Conservation (phyloP, 768 basidiomycete genomes). For the Tulasnella sp. region DNA sequence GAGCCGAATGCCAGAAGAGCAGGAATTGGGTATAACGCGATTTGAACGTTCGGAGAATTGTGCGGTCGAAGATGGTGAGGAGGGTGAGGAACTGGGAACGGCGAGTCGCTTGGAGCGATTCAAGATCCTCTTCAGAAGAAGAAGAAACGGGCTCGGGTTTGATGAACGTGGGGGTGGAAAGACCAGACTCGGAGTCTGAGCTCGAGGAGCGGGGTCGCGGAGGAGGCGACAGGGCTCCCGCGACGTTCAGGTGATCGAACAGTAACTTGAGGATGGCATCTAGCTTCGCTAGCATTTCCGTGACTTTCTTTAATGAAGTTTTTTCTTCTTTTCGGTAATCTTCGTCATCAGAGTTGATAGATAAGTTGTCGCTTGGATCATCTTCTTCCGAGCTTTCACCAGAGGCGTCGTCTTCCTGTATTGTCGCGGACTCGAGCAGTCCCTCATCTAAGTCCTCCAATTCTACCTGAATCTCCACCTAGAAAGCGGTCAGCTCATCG, state of each 20-base stretch:
- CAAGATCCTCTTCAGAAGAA: slow-evolving; percentile 30
- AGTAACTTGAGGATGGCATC: slow-evolving; percentile 81
- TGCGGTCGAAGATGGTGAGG: slow-evolving; percentile 88
- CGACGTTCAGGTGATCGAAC: slow-evolving; percentile 73
- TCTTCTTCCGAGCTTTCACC: slow-evolving; percentile 45
- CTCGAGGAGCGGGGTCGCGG: slow-evolving; percentile 11
- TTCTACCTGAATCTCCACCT: slow-evolving; percentile 98
- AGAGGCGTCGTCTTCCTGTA: slow-evolving; percentile 43
- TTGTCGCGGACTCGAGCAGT: slow-evolving; percentile 36
- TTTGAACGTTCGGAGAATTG: slow-evolving; percentile 92
- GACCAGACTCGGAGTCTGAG: slow-evolving; percentile 25
- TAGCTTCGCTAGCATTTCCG: slow-evolving; percentile 87
- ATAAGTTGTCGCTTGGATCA: slow-evolving; percentile 64
- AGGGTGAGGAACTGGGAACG: slow-evolving; percentile 77
- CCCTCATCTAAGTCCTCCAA: slow-evolving; percentile 73
- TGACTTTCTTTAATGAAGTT: slow-evolving; percentile 50
- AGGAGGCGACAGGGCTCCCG: slow-evolving; percentile 22
- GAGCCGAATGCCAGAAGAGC: slow-evolving; percentile 90
- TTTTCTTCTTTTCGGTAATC: slow-evolving; percentile 30
- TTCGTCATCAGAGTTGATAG: slow-evolving; percentile 40
- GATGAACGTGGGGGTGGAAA: slow-evolving; percentile 34
- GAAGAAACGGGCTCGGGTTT: slow-evolving; percentile 26
- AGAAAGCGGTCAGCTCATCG: not conserved
- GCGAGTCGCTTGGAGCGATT: slow-evolving; percentile 42
- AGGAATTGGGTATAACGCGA: slow-evolving; percentile 97